phyloP scores from a whole-genome alignment of 176 grass and related monocot species.

The Oryza brachyantha region DNA sequence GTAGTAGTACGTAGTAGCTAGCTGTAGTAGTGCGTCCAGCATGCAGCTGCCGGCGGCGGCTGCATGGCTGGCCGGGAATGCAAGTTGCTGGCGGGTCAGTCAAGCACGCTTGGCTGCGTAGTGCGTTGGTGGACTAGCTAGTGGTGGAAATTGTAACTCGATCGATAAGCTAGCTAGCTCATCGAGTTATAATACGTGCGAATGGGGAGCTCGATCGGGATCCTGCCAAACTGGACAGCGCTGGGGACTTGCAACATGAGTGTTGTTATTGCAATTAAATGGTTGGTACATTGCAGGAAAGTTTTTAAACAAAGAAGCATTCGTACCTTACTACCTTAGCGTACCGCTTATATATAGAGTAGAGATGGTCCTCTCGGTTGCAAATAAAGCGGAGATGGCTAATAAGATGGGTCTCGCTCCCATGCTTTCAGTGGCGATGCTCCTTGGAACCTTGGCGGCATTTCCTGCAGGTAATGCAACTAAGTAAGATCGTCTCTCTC shows the following conservation, averaged over 20 bases:
- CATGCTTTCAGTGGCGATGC: not conserved
- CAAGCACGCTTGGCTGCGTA: not conserved
- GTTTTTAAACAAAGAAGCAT: not conserved
- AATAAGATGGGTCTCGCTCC: not conserved
- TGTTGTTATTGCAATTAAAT: not conserved
- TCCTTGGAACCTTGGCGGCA: conserved; percentile 7
- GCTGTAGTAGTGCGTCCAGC: not conserved
- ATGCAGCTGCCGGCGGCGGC: not conserved
- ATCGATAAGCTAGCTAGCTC: not conserved
- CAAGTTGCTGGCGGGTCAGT: not conserved
- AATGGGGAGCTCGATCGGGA: not conserved
- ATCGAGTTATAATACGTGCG: not conserved
- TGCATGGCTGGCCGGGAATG: not conserved
- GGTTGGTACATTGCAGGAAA: not conserved
- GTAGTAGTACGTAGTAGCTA: not conserved
- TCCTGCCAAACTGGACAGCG: not conserved
- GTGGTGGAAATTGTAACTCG: not conserved
- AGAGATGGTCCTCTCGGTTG: not conserved
- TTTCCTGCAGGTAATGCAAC: not conserved
- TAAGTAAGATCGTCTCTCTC: not conserved
- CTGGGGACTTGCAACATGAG: not conserved
- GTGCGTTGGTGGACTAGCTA: not conserved
- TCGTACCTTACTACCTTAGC: not conserved
- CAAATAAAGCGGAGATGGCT: not conserved
- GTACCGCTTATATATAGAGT: not conserved